Base-by-base conservation (phyloP, 1,284 basidiomycete species). In the Moniliella sp. region DNA sequence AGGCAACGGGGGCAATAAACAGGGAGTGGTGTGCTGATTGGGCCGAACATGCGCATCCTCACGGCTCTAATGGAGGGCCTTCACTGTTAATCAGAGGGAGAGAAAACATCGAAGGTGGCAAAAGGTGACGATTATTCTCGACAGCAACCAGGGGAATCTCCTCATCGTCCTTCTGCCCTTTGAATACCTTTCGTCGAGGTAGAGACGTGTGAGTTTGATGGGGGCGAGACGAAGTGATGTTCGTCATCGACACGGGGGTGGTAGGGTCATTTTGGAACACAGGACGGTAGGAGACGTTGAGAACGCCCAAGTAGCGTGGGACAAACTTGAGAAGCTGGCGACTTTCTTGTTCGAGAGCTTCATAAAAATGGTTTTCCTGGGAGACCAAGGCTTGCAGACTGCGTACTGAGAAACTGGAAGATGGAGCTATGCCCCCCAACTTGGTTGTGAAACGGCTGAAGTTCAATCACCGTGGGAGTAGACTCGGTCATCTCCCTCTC, bases 381-480 rank as follows among this genome's bases (percentile, higher is more conserved):
- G 81, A 84, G 10, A 93, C 83, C 7, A 97, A 71, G 88, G 88
- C 82, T 99, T 99, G 69, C 88, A 99, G 12, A 99, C 84, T 7
- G 91, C 88, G 34, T 84, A 72, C 48, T 83, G 82, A 1, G 88
- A 94, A 99, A 97, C 60, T 86, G 86, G 65, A 97, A 97, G 52
- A 99, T 93, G 39, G 82, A 78, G 47, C 73, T 82, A 62, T 99
- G 88, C 1, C 88, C 88, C 26, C 88, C 88, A 15, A 99, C 88
- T 63, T 94, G 86, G 55, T 99, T 93, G 34, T 81, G 75, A 63
- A 91, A 99, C 2, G 91, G 91, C 36, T 80, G 75, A 4, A 99
- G 67, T 19, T 88, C 88, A 28, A 99, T 84, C 34, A 57, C 55
- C 2, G 49, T 43, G 7, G 55, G 52, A 8, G 43, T 37, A 4